Base-by-base conservation (phyloP, 768 basidiomycete species). In the Tylopilus sp. region DNA sequence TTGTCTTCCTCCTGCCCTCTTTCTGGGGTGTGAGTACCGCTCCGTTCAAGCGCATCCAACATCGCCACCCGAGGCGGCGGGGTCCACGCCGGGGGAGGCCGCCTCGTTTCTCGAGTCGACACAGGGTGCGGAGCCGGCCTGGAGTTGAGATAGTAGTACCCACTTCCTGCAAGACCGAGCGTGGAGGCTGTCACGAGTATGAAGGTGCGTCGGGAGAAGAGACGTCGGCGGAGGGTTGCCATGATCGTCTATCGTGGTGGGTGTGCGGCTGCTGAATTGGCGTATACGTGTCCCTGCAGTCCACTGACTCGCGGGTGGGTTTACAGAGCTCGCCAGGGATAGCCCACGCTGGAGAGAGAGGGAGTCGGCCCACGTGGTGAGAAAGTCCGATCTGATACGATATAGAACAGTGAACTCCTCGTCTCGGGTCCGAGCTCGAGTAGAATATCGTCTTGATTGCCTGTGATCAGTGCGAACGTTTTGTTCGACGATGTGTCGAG, bases 11-110 rank as follows among this genome's bases (percentile, higher is more conserved):
- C 76, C n/a, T 75, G 74, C 9, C 71, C 72, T 8, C 64, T 38
- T n/a, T 20, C 18, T n/a, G 38, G 38, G 9, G 47, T 11, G 6
- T 12, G 22, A 6, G 0, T 44, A 22, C 42, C 52, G 20, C 61
- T 59, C 36, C 53, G 64, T 55, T 51, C 58, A 17, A 91, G 76
- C 2, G 75, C 65, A 15, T 75, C 71, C 31, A 91, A 63, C 81
- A 88, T 88, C 22, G 84, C 73, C n/a, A 76, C 69, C 22, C 89
- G 68, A 7, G 79, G 73, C 0, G 89, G 89, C 0, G 89, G 88
- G 0, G 83, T 83, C 89, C 89, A 91, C 71, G 82, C 75, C 2
- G 86, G 82, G 1, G 86, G 89, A 4, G 88, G 86, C 3, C 85
- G 72, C n/a, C 86, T 79, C 0, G 80, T 81, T 50, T 82, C 80